These are phyloP conservation scores for Leccinum broughii DNA, from an alignment of 768 basidiomycete species.

Conservation along the genomic window DNA sequence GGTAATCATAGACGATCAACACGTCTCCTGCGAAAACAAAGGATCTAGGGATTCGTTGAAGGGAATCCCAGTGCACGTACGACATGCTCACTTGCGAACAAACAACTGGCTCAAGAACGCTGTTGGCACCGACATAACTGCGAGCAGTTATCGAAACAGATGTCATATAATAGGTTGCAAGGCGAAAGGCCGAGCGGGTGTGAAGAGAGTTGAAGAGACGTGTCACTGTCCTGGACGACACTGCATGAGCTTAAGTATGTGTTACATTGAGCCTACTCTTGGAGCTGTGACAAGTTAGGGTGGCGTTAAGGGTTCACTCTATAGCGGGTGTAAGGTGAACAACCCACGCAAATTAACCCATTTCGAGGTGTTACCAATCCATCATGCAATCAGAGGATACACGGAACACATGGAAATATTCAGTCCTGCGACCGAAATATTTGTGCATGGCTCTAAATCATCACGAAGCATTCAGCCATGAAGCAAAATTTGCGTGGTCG, in stretches of 20 bases:
- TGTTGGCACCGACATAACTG: not conserved
- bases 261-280: not conserved
- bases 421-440: not conserved
- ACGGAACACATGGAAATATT: not conserved
- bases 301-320: not conserved
- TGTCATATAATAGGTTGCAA: not conserved
- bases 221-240: not conserved
- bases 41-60: not conserved
- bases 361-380: not conserved
- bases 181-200: not conserved
- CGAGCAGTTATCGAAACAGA: not conserved
- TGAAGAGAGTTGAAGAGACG: not conserved
- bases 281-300: not conserved
- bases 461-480: not conserved
- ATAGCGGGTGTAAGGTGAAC: not conserved
- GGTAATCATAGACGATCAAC: slow-evolving; percentile 13
- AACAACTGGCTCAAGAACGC: not conserved
- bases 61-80: not conserved
- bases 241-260: not conserved
- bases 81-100: slow-evolving; percentile 1
- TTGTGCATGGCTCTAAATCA: not conserved
- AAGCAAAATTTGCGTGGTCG: not conserved
- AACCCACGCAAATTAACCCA: not conserved
- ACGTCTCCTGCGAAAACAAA: not conserved
- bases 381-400: not conserved